Percentiles rank a stretch among this genome's conserved stretches.
phyloP scores from a whole-genome alignment of 2,329 filamentous ascomycete species.

The Zopfia rhizophila region DNA sequence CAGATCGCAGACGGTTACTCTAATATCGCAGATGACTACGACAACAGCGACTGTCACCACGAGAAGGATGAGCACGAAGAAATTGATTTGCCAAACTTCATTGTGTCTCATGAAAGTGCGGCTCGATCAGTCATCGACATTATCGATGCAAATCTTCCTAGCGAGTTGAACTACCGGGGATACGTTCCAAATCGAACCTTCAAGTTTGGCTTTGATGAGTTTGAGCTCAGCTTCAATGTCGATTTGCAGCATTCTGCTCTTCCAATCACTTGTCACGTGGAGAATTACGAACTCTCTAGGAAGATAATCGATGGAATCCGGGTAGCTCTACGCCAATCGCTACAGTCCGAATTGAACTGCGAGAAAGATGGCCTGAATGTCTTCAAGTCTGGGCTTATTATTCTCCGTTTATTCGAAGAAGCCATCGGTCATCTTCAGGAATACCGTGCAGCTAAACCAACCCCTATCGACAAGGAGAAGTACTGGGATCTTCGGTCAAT shows the following conservation, averaged over 20 bases:
- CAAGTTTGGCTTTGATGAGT: constrained; percentile 21
- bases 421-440: constrained; percentile 8
- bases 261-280: constrained; percentile 11
- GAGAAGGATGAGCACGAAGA: constrained; percentile 4
- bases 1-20: too few species aligned
- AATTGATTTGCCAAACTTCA: constrained; percentile 7
- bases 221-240: constrained; percentile 9
- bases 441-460: constrained; percentile 2
- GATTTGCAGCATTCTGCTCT: constrained; percentile 2
- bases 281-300: constrained; percentile 17
- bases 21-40: too few species aligned
- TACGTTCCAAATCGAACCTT: constrained; percentile 5
- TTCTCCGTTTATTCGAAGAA: constrained; percentile 15
- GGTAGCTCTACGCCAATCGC: constrained; percentile 2
- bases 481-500: constrained; percentile 14
- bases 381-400: constrained; percentile 6
- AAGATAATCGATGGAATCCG: constrained; percentile 14
- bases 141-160: constrained; percentile 11
- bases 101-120: not conserved
- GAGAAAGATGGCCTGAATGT: constrained; percentile 1
- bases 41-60: too few species aligned
- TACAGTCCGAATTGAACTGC: not conserved
- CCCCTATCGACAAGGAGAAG: constrained; percentile 1
- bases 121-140: not conserved
- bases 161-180: constrained; percentile 12